Conservation (phyloP, 2,329 filamentous ascomycete genomes). For the Colletotrichum sp. region DNA sequence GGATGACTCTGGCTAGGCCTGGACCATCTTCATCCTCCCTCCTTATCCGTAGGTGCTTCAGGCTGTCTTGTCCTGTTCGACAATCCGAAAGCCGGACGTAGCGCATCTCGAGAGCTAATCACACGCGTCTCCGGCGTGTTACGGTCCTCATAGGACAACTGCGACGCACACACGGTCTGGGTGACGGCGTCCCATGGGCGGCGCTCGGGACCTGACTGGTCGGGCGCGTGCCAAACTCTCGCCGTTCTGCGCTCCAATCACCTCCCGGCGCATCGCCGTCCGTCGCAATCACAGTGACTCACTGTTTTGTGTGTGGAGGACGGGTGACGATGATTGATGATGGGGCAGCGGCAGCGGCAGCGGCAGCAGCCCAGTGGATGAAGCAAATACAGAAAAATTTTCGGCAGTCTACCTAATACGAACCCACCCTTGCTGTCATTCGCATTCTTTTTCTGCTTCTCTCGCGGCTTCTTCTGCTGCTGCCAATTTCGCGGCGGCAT, state of each 20-base stretch:
- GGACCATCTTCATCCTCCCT: not conserved
- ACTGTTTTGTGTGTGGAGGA: not conserved
- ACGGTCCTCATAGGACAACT: not conserved
- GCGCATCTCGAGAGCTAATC: not conserved
- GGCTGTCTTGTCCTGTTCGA: not conserved
- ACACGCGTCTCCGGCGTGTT: not conserved
- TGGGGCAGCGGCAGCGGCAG: not conserved
- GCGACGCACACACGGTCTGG: not conserved
- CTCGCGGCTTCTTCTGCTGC: not conserved
- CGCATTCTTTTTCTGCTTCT: not conserved
- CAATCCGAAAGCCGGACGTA: not conserved
- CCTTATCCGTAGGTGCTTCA: not conserved
- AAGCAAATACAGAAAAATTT: not conserved
- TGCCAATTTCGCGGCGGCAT: not conserved
- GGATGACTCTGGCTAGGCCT: not conserved
- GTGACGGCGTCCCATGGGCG: not conserved
- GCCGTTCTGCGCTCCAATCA: constrained; percentile 11
- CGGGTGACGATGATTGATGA: not conserved
- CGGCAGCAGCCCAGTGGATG: not conserved
- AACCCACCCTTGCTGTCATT: not conserved
- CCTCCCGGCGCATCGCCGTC: constrained; percentile 11
- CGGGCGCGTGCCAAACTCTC: not conserved
- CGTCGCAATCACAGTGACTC: not conserved
- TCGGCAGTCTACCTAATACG: not conserved
- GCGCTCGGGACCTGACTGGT: constrained; percentile 10